phyloP scores from a whole-genome alignment of 495 filamentous ascomycete species.

The Penicillium simplicissimum region DNA sequence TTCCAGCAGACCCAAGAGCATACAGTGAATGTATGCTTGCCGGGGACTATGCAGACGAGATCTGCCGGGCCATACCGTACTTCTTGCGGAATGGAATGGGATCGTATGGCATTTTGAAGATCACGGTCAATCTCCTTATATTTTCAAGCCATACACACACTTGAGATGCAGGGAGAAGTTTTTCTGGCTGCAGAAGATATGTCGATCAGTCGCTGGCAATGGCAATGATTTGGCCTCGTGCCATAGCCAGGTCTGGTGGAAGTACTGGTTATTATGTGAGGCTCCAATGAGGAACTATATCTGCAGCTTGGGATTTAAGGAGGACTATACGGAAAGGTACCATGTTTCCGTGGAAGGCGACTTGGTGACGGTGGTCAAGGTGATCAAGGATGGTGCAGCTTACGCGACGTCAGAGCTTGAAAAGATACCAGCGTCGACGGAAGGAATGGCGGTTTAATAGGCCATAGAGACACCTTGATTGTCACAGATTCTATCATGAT shows the following conservation, averaged over 20 bases:
- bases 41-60: conserved; percentile 3
- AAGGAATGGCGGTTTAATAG: background rate
- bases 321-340: background rate
- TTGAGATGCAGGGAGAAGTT: conserved; percentile 5
- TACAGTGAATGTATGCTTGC: conserved; percentile 2
- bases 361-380: background rate
- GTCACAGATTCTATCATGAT: background rate
- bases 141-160: conserved; percentile 8
- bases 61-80: conserved; percentile 9
- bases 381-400: background rate
- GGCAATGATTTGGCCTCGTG: conserved; percentile 9
- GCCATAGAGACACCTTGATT: background rate
- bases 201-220: background rate
- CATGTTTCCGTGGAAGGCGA: background rate
- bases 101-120: conserved; percentile 2
- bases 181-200: conserved; percentile 4
- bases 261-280: conserved; percentile 5
- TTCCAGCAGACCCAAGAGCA: background rate
- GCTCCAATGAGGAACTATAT: conserved; percentile 1
- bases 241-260: conserved; percentile 6
- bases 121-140: conserved; percentile 6
- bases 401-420: background rate
- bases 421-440: background rate
- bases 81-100: conserved; percentile 2
- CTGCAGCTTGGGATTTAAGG: conserved; percentile 5